A percentile compares a stretch with the other conserved stretches of the same genome.
Conservation (phyloP, 352 stramenopile genomes). For the Phytophthora citricola region DNA sequence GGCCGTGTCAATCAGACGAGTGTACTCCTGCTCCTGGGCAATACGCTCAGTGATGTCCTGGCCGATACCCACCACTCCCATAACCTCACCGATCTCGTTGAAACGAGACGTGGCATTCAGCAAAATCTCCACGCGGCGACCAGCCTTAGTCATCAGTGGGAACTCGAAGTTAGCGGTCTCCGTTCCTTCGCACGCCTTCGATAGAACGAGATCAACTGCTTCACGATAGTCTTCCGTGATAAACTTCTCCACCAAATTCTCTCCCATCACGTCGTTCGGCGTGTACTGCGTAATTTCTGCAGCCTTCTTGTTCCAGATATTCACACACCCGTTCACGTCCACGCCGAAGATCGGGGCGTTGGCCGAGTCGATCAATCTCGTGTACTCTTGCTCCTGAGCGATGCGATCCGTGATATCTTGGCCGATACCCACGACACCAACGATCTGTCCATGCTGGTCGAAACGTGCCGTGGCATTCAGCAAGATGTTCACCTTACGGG, state of each 20-base stretch:
- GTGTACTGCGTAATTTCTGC: constrained; percentile 74
- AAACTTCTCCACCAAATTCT: constrained; percentile 43
- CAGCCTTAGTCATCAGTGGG: constrained; percentile 24
- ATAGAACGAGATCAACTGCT: constrained; percentile 24
- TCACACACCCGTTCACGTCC: constrained; percentile 73
- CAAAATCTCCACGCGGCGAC: constrained; percentile 20
- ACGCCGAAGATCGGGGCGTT: constrained; percentile 75
- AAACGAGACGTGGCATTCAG: constrained; percentile 23
- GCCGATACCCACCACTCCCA: constrained; percentile 26
- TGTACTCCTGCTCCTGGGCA: constrained; percentile 78
- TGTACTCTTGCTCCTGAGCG: constrained; percentile 85
- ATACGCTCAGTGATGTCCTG: constrained; percentile 87
- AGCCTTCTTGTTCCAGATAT: constrained; percentile 68
- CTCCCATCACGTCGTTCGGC: constrained; percentile 41
- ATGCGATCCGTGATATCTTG: constrained; percentile 81
- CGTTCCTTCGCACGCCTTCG: constrained; percentile 10
- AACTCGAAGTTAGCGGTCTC: constrained; percentile 36
- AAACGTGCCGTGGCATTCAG: constrained; percentile 54
- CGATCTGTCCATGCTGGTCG: constrained; percentile 59
- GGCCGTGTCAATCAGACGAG: constrained; percentile 48
- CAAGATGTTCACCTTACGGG: constrained; percentile 42
- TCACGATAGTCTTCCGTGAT: constrained; percentile 35
- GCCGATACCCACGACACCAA: constrained; percentile 69
- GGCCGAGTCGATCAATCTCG: constrained; percentile 59
- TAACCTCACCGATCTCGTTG: constrained; percentile 20